phyloP scores from a whole-genome alignment of 352 stramenopile species.

The Pythium phragmitis region DNA sequence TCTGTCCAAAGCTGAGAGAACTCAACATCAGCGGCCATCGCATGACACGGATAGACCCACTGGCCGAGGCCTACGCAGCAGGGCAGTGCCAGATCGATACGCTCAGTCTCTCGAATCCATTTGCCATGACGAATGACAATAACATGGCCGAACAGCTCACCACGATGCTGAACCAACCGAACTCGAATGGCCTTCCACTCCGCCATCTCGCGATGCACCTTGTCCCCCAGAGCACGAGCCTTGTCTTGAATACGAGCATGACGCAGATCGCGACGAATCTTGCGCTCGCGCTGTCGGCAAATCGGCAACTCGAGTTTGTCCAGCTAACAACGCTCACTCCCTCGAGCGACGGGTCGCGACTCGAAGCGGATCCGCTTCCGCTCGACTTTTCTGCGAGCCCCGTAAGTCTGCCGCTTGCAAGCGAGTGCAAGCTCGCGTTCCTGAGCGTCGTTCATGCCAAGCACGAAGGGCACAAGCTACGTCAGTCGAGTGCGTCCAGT shows the following conservation, averaged over 20 bases:
- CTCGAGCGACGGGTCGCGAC: not conserved
- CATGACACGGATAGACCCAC: not conserved
- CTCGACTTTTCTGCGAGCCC: not conserved
- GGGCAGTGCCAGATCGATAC: conserved; percentile 7
- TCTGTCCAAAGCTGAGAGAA: conserved; percentile 10
- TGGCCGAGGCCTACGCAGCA: conserved; percentile 5
- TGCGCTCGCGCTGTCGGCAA: not conserved
- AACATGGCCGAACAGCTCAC: not conserved
- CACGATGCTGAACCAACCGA: not conserved
- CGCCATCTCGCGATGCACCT: not conserved
- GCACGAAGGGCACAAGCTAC: not conserved
- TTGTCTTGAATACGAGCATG: not conserved
- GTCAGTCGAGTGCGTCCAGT: no score
- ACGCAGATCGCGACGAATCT: not conserved
- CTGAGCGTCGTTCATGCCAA: not conserved
- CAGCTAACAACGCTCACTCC: conserved; percentile 3
- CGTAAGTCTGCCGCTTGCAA: not conserved
- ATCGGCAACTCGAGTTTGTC: not conserved
- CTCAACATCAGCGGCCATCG: conserved; percentile 14
- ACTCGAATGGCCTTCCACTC: not conserved
- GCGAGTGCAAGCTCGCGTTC: conserved; percentile 1
- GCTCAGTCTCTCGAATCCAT: conserved; percentile 1
- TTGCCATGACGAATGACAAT: not conserved
- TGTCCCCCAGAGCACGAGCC: not conserved
- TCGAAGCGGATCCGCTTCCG: not conserved